These are phyloP conservation scores for Salvia sclarea DNA, from an alignment of 305 asterid genomes.

Conservation along the genomic window DNA sequence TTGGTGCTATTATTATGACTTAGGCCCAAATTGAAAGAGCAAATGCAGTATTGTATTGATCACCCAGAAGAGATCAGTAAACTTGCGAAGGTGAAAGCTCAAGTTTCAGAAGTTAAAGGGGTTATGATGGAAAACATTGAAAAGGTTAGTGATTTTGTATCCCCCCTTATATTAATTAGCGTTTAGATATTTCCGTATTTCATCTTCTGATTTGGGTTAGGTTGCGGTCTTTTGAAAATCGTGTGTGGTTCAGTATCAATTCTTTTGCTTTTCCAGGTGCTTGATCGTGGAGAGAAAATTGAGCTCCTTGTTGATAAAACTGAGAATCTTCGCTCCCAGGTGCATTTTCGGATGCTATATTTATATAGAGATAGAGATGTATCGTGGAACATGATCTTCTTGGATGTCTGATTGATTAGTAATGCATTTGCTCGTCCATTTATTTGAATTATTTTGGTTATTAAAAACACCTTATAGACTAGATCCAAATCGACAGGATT, in stretches of 20 bases:
- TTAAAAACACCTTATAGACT: not conserved
- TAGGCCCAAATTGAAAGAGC: constrained; percentile 70
- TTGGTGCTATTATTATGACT: constrained; percentile 2
- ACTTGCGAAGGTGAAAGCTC: constrained; percentile 73
- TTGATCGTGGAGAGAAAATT: constrained; percentile 69
- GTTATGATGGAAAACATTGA: constrained; percentile 84
- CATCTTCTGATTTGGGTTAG: not conserved
- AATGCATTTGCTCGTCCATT: not conserved
- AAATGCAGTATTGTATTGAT: constrained; percentile 72
- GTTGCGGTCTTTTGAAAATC: not conserved
- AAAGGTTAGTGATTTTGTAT: constrained; percentile 37
- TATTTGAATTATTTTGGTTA: not conserved
- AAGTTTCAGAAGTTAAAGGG: constrained; percentile 73
- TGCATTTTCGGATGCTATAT: constrained; percentile 25
- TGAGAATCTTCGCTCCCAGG: constrained; percentile 74
- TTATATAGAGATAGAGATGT: not conserved
- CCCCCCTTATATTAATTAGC: not conserved
- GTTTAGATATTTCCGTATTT: not conserved
- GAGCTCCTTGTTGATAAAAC: constrained; percentile 76
- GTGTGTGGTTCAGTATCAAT: constrained; percentile 23
- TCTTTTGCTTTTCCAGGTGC: constrained; percentile 47
- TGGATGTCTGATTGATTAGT: not conserved
- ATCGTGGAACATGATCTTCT: not conserved
- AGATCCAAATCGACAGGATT: not conserved
- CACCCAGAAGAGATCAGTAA: constrained; percentile 72